These are phyloP conservation scores for Euphorbia corollata DNA, from an alignment of 441 rosid genomes.

Conservation along the genomic window DNA sequence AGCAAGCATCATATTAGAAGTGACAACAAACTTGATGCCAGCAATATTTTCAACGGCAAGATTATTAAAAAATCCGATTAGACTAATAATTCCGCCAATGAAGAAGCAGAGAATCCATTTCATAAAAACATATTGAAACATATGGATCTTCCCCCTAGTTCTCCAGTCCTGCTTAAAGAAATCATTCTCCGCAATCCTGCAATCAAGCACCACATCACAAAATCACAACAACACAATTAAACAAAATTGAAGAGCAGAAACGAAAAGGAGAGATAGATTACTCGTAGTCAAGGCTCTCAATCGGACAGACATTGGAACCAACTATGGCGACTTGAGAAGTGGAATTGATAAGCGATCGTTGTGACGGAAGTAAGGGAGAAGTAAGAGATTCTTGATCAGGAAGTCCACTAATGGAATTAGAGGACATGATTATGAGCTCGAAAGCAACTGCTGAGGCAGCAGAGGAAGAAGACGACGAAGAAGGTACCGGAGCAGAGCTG, in stretches of 20 bases:
- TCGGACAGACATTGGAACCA: constrained; percentile 61
- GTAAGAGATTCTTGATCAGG: constrained; percentile 36
- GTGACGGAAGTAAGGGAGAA: constrained; percentile 39
- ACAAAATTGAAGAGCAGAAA: not conserved
- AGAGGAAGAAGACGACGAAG: not conserved
- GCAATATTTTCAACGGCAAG: constrained; percentile 81
- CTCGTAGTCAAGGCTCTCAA: constrained; percentile 93
- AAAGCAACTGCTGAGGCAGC: too few species aligned
- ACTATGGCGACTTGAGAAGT: constrained; percentile 80
- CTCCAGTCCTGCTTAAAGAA: constrained; percentile 91
- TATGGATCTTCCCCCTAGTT: constrained; percentile 41
- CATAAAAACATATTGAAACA: constrained; percentile 60
- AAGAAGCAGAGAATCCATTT: constrained; percentile 71
- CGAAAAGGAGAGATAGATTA: constrained; percentile 11
- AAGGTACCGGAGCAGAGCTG: too few species aligned
- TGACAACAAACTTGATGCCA: constrained; percentile 66
- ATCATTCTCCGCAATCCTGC: constrained; percentile 73
- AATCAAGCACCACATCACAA: constrained; percentile 4
- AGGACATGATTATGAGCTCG: constrained; percentile 9
- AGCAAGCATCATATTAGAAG: constrained; percentile 70
- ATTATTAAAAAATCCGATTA: constrained; percentile 65
- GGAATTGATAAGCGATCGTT: constrained; percentile 40
- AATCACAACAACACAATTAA: not conserved
- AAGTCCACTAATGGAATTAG: constrained; percentile 13
- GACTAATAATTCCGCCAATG: constrained; percentile 54